These are phyloP conservation scores for Grigorovia transvaalensis DNA, from an alignment of 805 yeast species.

Conservation along the genomic window DNA sequence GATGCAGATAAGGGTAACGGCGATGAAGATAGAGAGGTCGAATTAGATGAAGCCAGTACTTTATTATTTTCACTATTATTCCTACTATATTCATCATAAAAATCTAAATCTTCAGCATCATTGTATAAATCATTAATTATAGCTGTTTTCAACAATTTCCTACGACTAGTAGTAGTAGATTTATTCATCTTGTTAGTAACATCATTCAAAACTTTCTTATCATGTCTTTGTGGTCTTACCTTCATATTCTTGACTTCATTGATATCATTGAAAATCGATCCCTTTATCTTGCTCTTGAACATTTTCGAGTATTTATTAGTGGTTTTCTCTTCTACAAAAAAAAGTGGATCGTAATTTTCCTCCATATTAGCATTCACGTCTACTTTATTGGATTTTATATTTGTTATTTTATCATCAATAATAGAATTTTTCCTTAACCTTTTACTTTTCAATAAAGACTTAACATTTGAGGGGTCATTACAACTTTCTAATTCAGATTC, in stretches of 20 bases:
- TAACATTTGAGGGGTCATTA: background rate
- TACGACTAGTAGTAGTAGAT: conserved; percentile 2
- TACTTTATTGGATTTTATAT: background rate
- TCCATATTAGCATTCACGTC: background rate
- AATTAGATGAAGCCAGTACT: background rate
- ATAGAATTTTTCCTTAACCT: background rate
- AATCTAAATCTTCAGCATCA: conserved; percentile 6
- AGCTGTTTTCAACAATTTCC: conserved; percentile 22
- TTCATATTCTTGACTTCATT: background rate
- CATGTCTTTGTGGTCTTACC: background rate
- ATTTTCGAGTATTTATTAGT: too few relatives aligned
- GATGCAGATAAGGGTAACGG: background rate
- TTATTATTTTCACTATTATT: conserved; percentile 6
- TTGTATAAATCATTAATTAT: conserved; percentile 23
- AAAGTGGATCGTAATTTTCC: too few relatives aligned
- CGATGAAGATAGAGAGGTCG: conserved; percentile 2
- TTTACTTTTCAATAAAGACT: background rate
- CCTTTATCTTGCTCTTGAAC: background rate
- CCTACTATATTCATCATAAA: conserved; percentile 5
- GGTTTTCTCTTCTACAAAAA: background rate
- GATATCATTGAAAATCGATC: background rate
- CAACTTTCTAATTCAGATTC: too few relatives aligned
- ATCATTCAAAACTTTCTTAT: conserved; percentile 1
- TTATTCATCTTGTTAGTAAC: conserved; percentile 5
- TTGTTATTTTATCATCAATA: background rate